Evolutionary conservation across 768 basidiomycete species (phyloP).

Genomic region (Saitozyma podzolica): DNA sequence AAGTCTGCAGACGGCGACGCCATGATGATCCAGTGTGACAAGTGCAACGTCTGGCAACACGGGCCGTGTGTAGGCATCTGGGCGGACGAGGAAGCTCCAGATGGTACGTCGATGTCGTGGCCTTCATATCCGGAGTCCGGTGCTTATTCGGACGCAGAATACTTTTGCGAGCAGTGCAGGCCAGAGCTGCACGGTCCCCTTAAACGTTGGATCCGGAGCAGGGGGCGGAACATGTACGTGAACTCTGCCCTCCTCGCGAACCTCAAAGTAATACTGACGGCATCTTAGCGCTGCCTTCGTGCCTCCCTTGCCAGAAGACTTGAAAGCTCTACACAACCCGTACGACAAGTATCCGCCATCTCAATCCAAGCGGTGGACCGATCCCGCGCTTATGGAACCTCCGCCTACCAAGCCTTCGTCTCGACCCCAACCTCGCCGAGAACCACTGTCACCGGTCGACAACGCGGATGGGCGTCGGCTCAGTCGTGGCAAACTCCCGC

Average conservation of each 20-base stretch:
- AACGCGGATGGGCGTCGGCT: slow-evolving; percentile 1
- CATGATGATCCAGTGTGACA: slow-evolving; percentile 97
- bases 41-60: slow-evolving; percentile 97
- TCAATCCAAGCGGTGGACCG: slow-evolving; percentile 47
- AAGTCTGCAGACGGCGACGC: slow-evolving; percentile 65
- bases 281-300: slow-evolving; percentile 19
- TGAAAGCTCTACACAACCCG: slow-evolving; percentile 30
- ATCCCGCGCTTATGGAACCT: slow-evolving; percentile 6
- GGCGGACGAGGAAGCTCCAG: slow-evolving; percentile 57
- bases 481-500: slow-evolving; percentile 2
- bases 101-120: slow-evolving; percentile 37
- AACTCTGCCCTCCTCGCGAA: slow-evolving; percentile 5
- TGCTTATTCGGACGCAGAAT: slow-evolving; percentile 59
- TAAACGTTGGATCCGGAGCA: slow-evolving; percentile 42
- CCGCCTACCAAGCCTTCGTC: slow-evolving; percentile 16
- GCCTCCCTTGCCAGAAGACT: slow-evolving; percentile 39
- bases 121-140: not conserved
- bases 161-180: slow-evolving; percentile 90
- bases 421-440: slow-evolving; percentile 31
- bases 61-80: slow-evolving; percentile 89
- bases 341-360: slow-evolving; percentile 40
- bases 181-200: slow-evolving; percentile 82
- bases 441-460: slow-evolving; percentile 18
- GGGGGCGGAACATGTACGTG: slow-evolving; percentile 65
- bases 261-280: not conserved